phyloP scores from a whole-genome alignment of 2,329 filamentous ascomycete species.

The Aspergillus alliaceus region DNA sequence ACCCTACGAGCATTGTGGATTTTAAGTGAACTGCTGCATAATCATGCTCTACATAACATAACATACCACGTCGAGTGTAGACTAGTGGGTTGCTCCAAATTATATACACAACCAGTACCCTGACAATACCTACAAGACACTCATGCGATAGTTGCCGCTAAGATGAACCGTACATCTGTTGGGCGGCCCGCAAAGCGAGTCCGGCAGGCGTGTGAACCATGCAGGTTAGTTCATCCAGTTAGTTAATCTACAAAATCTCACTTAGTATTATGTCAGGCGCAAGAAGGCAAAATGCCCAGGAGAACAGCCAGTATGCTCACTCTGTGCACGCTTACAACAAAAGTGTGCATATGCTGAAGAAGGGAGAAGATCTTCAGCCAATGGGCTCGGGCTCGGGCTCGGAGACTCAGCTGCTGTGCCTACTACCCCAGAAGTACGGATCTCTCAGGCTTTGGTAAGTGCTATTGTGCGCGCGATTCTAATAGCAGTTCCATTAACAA shows the following conservation, averaged over 20 bases:
- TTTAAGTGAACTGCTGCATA: neutral
- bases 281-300: slow-evolving; percentile 56
- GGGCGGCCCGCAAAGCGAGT: slow-evolving; percentile 37
- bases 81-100: neutral
- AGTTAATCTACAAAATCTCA: neutral
- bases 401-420: slow-evolving; percentile 16
- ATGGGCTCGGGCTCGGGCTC: slow-evolving; percentile 3
- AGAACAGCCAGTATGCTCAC: slow-evolving; percentile 51
- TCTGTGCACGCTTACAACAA: slow-evolving; percentile 51
- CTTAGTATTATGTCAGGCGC: slow-evolving; percentile 36
- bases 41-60: neutral
- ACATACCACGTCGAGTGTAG: neutral
- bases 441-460: slow-evolving; percentile 23
- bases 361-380: slow-evolving; percentile 22
- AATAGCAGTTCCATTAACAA: neutral
- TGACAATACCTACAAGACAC: neutral
- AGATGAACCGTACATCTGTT: slow-evolving; percentile 13
- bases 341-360: slow-evolving; percentile 46
- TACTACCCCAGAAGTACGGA: slow-evolving; percentile 8
- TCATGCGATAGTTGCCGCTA: neutral
- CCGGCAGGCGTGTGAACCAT: slow-evolving; percentile 45
- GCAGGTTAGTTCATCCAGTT: slow-evolving; percentile 30
- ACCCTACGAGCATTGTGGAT: neutral
- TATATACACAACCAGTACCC: neutral
- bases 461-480: neutral